These are phyloP conservation scores for Hypseocharis bilobata DNA, from an alignment of 441 rosid genomes.

Conservation along the genomic window DNA sequence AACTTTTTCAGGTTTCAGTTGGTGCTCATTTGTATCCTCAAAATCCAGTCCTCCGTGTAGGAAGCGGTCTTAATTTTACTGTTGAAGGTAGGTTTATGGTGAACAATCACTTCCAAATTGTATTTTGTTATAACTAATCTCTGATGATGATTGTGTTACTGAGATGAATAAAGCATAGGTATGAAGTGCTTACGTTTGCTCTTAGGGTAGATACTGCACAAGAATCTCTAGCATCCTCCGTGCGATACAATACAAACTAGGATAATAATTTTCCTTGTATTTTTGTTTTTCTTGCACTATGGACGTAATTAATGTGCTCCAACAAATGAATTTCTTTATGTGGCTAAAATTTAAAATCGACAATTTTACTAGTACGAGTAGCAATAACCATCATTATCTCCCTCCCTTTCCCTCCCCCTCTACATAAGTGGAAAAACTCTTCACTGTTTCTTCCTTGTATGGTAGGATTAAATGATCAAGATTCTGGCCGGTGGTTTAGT, in stretches of 20 bases:
- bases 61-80: constrained; percentile 49
- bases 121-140: neutral
- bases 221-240: neutral
- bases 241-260: neutral
- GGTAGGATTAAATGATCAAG: constrained; percentile 45
- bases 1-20: constrained; percentile 62
- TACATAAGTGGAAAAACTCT: neutral
- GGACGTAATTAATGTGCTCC: neutral
- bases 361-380: neutral
- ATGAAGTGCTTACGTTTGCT: neutral
- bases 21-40: constrained; percentile 73
- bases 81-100: constrained; percentile 38
- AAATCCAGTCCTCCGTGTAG: constrained; percentile 51
- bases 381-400: neutral
- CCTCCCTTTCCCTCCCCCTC: too few relatives aligned
- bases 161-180: neutral
- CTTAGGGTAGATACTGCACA: neutral
- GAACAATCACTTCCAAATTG: constrained; percentile 8
- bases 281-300: neutral
- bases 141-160: neutral
- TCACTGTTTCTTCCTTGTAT: constrained; percentile 2
- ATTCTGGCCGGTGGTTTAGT: constrained; percentile 63
- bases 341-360: neutral
- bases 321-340: neutral
- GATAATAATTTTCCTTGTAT: neutral